A percentile compares a stretch with the other conserved stretches of the same genome.
Conservation (phyloP, 2,329 filamentous ascomycete species). For the Metarhizium anisopliae region DNA sequence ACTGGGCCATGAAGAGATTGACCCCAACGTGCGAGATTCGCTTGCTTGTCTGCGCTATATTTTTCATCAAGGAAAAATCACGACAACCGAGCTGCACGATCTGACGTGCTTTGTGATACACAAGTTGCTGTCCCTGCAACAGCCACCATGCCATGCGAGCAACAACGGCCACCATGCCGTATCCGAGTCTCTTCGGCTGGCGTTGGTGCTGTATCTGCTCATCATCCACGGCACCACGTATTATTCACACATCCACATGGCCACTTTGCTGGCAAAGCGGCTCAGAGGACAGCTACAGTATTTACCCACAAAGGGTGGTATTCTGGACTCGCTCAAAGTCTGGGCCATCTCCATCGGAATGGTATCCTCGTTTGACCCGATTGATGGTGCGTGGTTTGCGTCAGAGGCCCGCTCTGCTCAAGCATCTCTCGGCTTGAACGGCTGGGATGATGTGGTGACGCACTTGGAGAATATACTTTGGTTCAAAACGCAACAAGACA, state of each 20-base stretch:
- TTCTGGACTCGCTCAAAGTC: conserved; percentile 20
- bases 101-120: conserved; percentile 46
- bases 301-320: conserved; percentile 3
- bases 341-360: conserved; percentile 36
- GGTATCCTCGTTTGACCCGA: conserved; percentile 21
- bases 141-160: background rate
- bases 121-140: conserved; percentile 27
- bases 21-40: conserved; percentile 24
- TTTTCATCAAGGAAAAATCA: conserved; percentile 27
- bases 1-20: conserved; percentile 19
- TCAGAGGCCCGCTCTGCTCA: conserved; percentile 11
- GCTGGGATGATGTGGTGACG: background rate
- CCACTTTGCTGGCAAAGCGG: conserved; percentile 22
- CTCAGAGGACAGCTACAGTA: conserved; percentile 22
- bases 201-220: conserved; percentile 41
- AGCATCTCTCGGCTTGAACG: background rate
- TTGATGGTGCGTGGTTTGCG: conserved; percentile 20
- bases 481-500: background rate
- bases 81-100: conserved; percentile 41
- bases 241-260: conserved; percentile 36
- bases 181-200: conserved; percentile 37
- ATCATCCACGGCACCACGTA: conserved; percentile 46
- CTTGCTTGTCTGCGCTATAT: conserved; percentile 34
- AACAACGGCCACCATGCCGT: conserved; percentile 11
- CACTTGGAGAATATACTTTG: background rate